A percentile compares a stretch with the other conserved stretches of the same genome.
Evolutionary conservation across 495 filamentous ascomycete species (phyloP).

Genomic region (Cryomyces antarcticus): DNA sequence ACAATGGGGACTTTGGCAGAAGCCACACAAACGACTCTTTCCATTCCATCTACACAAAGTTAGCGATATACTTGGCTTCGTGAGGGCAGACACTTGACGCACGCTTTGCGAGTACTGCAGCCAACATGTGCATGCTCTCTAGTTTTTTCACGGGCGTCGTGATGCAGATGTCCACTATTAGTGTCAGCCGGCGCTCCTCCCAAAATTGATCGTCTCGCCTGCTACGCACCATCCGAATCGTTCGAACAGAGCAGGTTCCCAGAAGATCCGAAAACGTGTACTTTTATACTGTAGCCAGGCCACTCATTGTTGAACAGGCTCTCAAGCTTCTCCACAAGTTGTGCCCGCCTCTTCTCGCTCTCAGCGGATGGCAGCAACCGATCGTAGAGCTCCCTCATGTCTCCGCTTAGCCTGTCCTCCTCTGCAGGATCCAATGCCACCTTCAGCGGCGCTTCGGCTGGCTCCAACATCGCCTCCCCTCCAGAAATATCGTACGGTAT

Average conservation of each 20-base stretch:
- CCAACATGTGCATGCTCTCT: slow-evolving; percentile 72
- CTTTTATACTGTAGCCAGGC: slow-evolving; percentile 77
- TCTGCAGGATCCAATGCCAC: slow-evolving; percentile 50
- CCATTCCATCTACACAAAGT: slow-evolving; percentile 62
- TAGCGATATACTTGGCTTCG: not conserved
- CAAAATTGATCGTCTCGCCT: slow-evolving; percentile 1
- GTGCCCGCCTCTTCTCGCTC: slow-evolving; percentile 51
- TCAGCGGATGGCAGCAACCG: slow-evolving; percentile 63
- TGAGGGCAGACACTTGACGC: slow-evolving; percentile 17
- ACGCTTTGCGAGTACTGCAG: slow-evolving; percentile 68
- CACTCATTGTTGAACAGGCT: slow-evolving; percentile 71
- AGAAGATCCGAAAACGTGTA: slow-evolving; percentile 90
- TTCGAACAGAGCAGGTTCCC: slow-evolving; percentile 89
- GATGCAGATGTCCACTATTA: slow-evolving; percentile 86
- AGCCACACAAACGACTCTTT: slow-evolving; percentile 80
- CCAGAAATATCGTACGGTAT: slow-evolving; percentile 65
- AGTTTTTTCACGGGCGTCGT: slow-evolving; percentile 70
- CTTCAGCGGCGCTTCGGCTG: slow-evolving; percentile 40
- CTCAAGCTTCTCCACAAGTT: slow-evolving; percentile 69
- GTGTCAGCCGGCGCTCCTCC: not conserved
- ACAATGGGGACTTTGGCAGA: slow-evolving; percentile 95
- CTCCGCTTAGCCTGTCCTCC: slow-evolving; percentile 53
- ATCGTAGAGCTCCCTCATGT: slow-evolving; percentile 70
- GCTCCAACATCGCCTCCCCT: slow-evolving; percentile 7
- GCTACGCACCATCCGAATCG: slow-evolving; percentile 74